Base-by-base conservation (phyloP, 441 rosid species). In the Monsonia emarginata region DNA sequence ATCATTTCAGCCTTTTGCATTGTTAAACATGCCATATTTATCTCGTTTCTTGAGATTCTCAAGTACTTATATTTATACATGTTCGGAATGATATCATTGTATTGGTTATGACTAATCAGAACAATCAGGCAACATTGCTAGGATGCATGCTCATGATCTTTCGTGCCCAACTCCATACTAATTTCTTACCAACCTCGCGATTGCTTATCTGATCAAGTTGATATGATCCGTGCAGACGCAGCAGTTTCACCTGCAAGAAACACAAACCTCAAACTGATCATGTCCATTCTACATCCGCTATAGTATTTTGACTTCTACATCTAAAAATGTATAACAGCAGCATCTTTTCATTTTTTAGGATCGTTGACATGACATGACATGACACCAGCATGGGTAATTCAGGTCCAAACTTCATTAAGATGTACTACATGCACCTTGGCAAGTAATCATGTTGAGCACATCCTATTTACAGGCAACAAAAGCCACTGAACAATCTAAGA, bases 181-280 rank as follows among this genome's bases (percentile, higher is more conserved):
- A 66, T 67, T 40, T 72, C 71, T 65, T 73, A 83, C 86, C 58
- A 76, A 90, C 95, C 98, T 88, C 98, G 69, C 93, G 88, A 71
- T 70, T 75, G 74, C 91, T 85, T 26, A 90, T 85, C 81, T 88
- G 96, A 82, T 93, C 98, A 73, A 93, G 75, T 67, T 76, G 93
- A 79, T 93, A 90, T 71, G 98, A 93, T 52, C 97, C 88, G 72
- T 88, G 98, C 66, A 90, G 80, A 65, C 82, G 88, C 82, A 90
- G 70, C 83, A 88, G 32, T 76, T 88, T 93, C 70, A 90, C 96
- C 98, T 90, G 85, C 71, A 66, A 76, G 66, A 30, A 30, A 61
- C 22, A 48, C 1, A 57, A 28, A 16, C 24, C 18, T 27, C 1
- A 19, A 27, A 4, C 42, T 24, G 28, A 28, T 42, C 38, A 68